Base-by-base conservation (phyloP, 1,139 yeast species). In the Geotrichum carabidarum region DNA sequence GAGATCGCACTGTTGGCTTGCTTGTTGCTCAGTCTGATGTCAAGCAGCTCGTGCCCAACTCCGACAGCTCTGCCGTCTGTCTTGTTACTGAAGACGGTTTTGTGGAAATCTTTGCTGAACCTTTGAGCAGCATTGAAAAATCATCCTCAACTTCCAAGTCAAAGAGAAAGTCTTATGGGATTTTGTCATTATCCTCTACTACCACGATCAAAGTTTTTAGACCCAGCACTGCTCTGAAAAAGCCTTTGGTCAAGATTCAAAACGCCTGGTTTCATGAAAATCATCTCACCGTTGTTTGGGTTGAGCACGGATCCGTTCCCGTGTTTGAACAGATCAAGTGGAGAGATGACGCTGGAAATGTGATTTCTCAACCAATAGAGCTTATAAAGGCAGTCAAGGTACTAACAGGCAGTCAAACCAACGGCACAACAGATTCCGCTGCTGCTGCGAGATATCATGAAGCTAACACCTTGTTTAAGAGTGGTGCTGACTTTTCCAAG, bases 21-120 rank as follows among this genome's bases (percentile, higher is more conserved):
- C 78, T 86, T 57, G 93, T 86, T 7, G 76, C 91, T 2, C 83
- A 82, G 61, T 75, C 86, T 8, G 78, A 86, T 43, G 82, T 87
- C 3, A 69, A 78, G 1, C 66, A 76, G 50, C 76, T 78, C 8
- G 62, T 70, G 2, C 61, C 66, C 44, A 55, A 62, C 36, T 58
- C 51, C 11, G 74, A 71, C 44, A 74, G 72, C 41, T 69, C 78
- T 1, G 70, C 78, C 0, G 71, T 84, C 46, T 75, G 82, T 1
- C 83, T 78, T 0, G 73, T 82, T 9, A 84, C 88, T 14, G 94
- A 85, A 65, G 81, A 78, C 55, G 77, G 95, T 4, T 66, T 69
- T 18, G 74, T 84, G 12, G 95, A 87, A 66, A 65, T 86, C 1
- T 88, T 87, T 68, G 71, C 75, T 50, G 73, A 80, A 59, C 83